These are phyloP conservation scores for Globisporangium barbulae DNA, from an alignment of 352 stramenopile species.

Conservation along the genomic window DNA sequence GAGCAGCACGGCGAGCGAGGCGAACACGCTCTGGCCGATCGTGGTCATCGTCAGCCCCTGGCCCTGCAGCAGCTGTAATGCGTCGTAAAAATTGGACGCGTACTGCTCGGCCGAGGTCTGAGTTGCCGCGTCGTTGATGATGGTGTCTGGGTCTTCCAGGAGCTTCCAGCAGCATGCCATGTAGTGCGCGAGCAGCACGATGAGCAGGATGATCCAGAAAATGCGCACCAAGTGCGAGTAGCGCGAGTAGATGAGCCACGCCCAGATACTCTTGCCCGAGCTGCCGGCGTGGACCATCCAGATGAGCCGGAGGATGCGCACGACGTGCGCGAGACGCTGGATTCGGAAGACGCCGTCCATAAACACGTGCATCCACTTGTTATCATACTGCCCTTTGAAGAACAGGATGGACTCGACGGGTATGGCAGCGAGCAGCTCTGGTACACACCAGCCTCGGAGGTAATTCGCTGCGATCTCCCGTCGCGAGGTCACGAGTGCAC, in stretches of 20 bases:
- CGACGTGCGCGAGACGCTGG: slow-evolving; percentile 20
- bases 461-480: slow-evolving; percentile 25
- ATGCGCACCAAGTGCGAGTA: slow-evolving; percentile 37
- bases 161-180: slow-evolving; percentile 51
- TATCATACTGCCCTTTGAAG: too few relatives aligned
- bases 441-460: slow-evolving; percentile 20
- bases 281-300: slow-evolving; percentile 6
- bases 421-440: slow-evolving; percentile 22
- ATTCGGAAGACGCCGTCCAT: slow-evolving; percentile 16
- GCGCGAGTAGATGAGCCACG: slow-evolving; percentile 33
- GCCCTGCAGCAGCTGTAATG: slow-evolving; percentile 49
- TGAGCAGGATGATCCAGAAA: slow-evolving; percentile 27
- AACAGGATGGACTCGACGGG: too few relatives aligned
- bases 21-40: slow-evolving; percentile 36
- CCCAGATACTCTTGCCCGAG: slow-evolving; percentile 13
- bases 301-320: slow-evolving; percentile 14
- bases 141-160: too few relatives aligned
- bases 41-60: slow-evolving; percentile 40
- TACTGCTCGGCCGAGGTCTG: too few relatives aligned
- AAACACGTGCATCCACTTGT: too few relatives aligned
- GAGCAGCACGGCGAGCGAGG: slow-evolving; percentile 34
- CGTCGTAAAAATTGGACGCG: slow-evolving; percentile 59
- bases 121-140: too few relatives aligned
- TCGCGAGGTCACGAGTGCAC: slow-evolving; percentile 21
- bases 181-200: slow-evolving; percentile 46